Evolutionary conservation across 2,329 filamentous ascomycete genomes (phyloP).

Genomic region (Trichoderma koningii): DNA sequence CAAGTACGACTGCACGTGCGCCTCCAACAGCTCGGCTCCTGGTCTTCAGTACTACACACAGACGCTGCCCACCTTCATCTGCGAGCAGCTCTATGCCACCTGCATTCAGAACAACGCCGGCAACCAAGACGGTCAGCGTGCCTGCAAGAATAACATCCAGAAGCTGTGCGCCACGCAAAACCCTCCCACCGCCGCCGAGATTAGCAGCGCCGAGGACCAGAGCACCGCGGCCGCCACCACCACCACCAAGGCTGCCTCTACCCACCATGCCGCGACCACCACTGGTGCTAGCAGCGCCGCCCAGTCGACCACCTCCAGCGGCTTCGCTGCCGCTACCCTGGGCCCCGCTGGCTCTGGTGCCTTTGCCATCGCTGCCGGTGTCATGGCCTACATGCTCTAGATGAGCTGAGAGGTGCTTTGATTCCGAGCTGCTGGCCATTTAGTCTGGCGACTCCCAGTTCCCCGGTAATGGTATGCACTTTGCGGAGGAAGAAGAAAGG

Average conservation of each 20-base stretch:
- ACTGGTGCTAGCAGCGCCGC: constrained; percentile 35
- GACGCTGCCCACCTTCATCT: constrained; percentile 57
- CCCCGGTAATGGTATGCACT: constrained; percentile 25
- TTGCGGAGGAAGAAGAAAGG: background rate
- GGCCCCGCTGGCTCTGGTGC: constrained; percentile 49
- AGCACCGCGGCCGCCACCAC: constrained; percentile 29
- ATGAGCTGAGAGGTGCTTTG: constrained; percentile 29
- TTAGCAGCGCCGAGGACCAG: constrained; percentile 29
- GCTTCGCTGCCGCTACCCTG: constrained; percentile 45
- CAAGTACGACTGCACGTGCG: constrained; percentile 53
- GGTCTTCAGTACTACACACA: constrained; percentile 56
- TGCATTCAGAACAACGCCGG: constrained; percentile 50
- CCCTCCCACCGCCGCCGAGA: constrained; percentile 41
- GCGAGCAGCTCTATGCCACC: constrained; percentile 49
- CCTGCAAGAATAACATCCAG: constrained; percentile 52
- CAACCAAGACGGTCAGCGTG: constrained; percentile 47
- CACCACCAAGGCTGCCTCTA: constrained; percentile 35
- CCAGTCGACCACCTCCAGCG: constrained; percentile 38
- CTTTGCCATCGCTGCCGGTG: constrained; percentile 49
- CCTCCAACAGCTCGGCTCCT: constrained; percentile 50
- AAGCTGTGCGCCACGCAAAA: constrained; percentile 47
- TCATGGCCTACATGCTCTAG: constrained; percentile 56
- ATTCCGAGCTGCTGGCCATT: constrained; percentile 26
- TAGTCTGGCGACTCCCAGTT: constrained; percentile 25
- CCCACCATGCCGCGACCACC: constrained; percentile 29